These are phyloP conservation scores for Fusarium illudens DNA, from an alignment of 2,329 filamentous ascomycete species.

Conservation along the genomic window DNA sequence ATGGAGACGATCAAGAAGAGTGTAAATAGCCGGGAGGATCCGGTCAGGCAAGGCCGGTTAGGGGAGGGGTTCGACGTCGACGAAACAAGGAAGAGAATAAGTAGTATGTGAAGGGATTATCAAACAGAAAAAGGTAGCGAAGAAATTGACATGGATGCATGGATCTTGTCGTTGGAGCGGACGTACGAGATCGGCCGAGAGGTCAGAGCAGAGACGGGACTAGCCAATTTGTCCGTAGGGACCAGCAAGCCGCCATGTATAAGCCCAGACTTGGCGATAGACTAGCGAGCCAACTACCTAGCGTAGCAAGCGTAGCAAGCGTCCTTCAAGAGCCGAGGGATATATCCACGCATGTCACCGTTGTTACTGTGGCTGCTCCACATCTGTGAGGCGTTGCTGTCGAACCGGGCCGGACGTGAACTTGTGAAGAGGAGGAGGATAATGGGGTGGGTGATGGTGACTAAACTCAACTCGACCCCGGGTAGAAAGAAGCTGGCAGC, in stretches of 20 bases:
- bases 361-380: background rate
- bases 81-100: background rate
- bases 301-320: background rate
- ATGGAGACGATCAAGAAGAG: background rate
- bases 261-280: background rate
- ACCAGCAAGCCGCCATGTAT: background rate
- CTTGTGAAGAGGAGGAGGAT: too few relatives aligned
- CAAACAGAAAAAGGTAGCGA: background rate
- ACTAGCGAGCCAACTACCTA: background rate
- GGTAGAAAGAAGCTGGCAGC: background rate
- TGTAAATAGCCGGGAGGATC: background rate
- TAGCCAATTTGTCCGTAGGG: background rate
- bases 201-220: background rate
- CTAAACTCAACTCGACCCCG: slow-evolving; percentile 5
- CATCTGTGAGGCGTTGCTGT: background rate
- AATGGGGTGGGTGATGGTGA: background rate
- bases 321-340: background rate
- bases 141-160: background rate
- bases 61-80: background rate
- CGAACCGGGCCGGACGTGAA: background rate
- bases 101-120: background rate
- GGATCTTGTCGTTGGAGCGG: background rate
- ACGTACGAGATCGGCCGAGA: slow-evolving; percentile 2
- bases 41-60: background rate
- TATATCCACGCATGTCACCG: background rate